Evolutionary conservation across 164 flowering plant species (phyloP).

Genomic region (Vitis vinifera): DNA sequence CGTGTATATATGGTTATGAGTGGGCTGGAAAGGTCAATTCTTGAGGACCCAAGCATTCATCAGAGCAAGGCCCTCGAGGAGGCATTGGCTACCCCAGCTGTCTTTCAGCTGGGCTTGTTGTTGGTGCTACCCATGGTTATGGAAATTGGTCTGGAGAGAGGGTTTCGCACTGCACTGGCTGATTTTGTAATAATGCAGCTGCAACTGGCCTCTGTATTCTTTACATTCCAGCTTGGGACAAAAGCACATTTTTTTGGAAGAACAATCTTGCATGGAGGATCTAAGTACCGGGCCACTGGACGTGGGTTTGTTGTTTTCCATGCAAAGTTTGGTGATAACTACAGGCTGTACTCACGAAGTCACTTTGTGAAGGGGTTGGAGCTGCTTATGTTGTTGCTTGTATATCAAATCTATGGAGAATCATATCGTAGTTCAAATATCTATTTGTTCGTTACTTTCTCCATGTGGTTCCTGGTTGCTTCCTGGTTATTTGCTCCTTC

Average conservation of each 20-base stretch:
- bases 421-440: conserved; percentile 75
- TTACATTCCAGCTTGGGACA: conserved; percentile 96
- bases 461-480: conserved; percentile 95
- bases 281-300: conserved; percentile 92
- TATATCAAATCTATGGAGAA: conserved; percentile 73
- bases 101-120: conserved; percentile 85
- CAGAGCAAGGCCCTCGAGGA: conserved; percentile 73
- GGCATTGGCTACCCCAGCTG: conserved; percentile 82
- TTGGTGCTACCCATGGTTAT: conserved; percentile 94
- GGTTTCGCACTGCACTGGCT: conserved; percentile 86
- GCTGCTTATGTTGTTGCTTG: conserved; percentile 61
- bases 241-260: conserved; percentile 94
- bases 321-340: conserved; percentile 90
- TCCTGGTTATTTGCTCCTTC: conserved; percentile 99
- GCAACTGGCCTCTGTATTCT: conserved; percentile 95
- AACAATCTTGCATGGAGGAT: conserved; percentile 95
- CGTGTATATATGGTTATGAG: conserved; percentile 90
- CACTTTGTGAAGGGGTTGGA: conserved; percentile 97
- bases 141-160: conserved; percentile 96
- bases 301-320: conserved; percentile 97
- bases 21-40: conserved; percentile 77
- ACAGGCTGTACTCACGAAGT: conserved; percentile 88
- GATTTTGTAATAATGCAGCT: conserved; percentile 94
- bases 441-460: conserved; percentile 76
- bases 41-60: conserved; percentile 49